These are phyloP conservation scores for Acrocalymma vagum DNA, from an alignment of 2,329 filamentous ascomycete genomes.

Conservation along the genomic window DNA sequence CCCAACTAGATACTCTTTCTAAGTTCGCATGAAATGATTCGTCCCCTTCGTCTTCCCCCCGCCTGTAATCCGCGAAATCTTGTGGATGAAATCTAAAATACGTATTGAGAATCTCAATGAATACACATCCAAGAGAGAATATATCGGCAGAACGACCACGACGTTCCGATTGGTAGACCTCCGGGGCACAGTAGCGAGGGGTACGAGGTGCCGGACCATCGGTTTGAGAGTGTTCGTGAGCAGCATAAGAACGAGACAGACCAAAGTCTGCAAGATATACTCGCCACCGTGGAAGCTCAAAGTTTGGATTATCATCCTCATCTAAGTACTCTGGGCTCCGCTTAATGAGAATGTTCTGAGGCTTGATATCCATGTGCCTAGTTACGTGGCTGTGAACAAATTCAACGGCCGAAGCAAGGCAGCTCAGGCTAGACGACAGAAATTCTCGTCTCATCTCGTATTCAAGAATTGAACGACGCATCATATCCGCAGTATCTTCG, in stretches of 20 bases:
- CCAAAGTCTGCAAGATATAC: slow-evolving; percentile 33
- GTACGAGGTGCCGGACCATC: slow-evolving; percentile 22
- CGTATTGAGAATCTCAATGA: slow-evolving; percentile 20
- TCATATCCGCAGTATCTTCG: slow-evolving; percentile 11
- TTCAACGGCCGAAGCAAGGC: slow-evolving; percentile 14
- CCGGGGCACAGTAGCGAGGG: slow-evolving; percentile 25
- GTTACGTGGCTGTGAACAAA: slow-evolving; percentile 18
- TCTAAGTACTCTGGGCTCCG: neutral
- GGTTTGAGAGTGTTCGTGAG: slow-evolving; percentile 22
- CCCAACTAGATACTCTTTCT: slow-evolving; percentile 1
- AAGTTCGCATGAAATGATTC: slow-evolving; percentile 16
- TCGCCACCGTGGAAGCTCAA: neutral
- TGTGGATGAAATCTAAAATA: neutral
- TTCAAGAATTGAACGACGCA: too few species aligned
- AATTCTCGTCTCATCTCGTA: slow-evolving; percentile 5
- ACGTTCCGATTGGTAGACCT: slow-evolving; percentile 16
- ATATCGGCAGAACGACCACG: slow-evolving; percentile 25
- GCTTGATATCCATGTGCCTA: slow-evolving; percentile 33
- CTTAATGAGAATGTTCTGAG: slow-evolving; percentile 24
- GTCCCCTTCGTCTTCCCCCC: slow-evolving; percentile 3
- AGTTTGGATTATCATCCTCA: neutral
- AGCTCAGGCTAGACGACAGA: slow-evolving; percentile 7
- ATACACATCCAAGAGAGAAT: slow-evolving; percentile 27
- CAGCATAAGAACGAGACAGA: slow-evolving; percentile 20
- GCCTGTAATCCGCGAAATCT: slow-evolving; percentile 10